Evolutionary conservation across 2,329 filamentous ascomycete genomes (phyloP).

Genomic region (Nemania bipapillata): DNA sequence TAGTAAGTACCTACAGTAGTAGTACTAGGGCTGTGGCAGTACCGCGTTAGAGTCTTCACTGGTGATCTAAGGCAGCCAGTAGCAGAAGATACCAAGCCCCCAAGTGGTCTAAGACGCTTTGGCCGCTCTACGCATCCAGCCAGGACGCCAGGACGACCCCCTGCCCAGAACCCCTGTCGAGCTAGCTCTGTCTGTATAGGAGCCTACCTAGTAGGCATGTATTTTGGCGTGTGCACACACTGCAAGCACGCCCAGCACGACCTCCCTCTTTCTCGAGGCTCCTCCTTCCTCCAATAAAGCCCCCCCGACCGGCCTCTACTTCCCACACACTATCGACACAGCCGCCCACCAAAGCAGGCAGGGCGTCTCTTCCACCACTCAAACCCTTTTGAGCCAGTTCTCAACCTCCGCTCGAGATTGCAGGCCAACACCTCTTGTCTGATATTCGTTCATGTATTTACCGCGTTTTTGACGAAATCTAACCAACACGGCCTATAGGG

Average conservation of each 20-base stretch:
- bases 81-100: conserved; percentile 20
- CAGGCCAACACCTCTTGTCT: conserved; percentile 5
- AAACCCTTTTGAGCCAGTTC: conserved; percentile 45
- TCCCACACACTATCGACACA: conserved; percentile 46
- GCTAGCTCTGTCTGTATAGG: conserved; percentile 2
- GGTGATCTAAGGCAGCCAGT: conserved; percentile 1
- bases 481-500: conserved; percentile 4
- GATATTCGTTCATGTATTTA: conserved; percentile 3
- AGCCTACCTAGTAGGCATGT: too few relatives aligned
- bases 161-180: conserved; percentile 18
- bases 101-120: conserved; percentile 31
- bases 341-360: conserved; percentile 49
- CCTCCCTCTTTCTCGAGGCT: conserved; percentile 3
- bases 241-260: conserved; percentile 1
- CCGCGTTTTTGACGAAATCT: conserved; percentile 1
- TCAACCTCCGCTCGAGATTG: conserved; percentile 26
- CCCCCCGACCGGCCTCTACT: conserved; percentile 50
- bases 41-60: neutral
- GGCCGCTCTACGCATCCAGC: conserved; percentile 27
- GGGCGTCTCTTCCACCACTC: conserved; percentile 53
- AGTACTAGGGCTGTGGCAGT: neutral
- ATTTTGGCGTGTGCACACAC: neutral
- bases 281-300: conserved; percentile 24
- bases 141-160: conserved; percentile 10
- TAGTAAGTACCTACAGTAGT: neutral